phyloP scores from a whole-genome alignment of 1,284 basidiomycete species.

The Lignosus rhinocerotis region DNA sequence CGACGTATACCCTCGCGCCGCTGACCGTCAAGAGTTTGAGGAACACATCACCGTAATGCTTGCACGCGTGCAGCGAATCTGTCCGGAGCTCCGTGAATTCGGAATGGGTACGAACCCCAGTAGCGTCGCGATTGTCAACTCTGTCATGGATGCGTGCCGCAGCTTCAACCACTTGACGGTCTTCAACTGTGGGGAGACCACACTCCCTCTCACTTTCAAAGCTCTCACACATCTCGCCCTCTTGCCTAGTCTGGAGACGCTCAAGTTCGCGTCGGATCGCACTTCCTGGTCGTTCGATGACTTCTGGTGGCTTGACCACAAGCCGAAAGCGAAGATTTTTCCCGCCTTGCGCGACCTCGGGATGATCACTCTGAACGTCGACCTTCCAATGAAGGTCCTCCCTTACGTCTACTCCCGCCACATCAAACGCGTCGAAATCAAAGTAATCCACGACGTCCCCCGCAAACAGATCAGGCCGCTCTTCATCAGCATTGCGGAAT shows the following conservation, averaged over 20 bases:
- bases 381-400: not conserved
- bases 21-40: not conserved
- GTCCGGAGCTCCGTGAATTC: not conserved
- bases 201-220: conserved; percentile 2
- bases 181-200: not conserved
- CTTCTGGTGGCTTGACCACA: not conserved
- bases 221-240: conserved; percentile 1
- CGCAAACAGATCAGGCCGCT: not conserved
- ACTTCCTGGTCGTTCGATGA: not conserved
- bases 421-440: not conserved
- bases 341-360: not conserved
- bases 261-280: not conserved
- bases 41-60: not conserved
- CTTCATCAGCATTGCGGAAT: not conserved
- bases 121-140: not conserved
- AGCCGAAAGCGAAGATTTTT: not conserved
- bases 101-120: not conserved
- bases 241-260: not conserved
- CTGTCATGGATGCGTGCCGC: not conserved
- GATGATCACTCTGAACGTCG: not conserved
- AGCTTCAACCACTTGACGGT: conserved; percentile 1
- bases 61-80: not conserved
- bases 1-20: not conserved
- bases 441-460: not conserved
- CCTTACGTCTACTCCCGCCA: not conserved